Conservation (phyloP, 106 monocot genomes). For the Dioscorea dumetorum region DNA sequence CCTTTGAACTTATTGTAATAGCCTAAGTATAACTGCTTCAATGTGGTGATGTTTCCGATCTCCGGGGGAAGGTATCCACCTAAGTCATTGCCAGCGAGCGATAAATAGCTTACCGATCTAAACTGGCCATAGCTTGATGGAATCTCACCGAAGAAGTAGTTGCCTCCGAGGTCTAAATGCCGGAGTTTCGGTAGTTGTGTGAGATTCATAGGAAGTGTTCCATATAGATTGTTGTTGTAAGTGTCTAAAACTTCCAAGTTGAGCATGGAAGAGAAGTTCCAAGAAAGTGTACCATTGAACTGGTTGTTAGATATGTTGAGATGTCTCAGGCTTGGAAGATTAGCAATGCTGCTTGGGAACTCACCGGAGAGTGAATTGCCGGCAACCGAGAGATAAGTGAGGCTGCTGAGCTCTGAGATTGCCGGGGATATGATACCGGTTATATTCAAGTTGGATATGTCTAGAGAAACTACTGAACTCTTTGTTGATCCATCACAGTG, state of each 20-base stretch:
- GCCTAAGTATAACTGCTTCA: conserved; percentile 72
- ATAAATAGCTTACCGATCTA: conserved; percentile 33
- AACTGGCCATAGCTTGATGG: conserved; percentile 50
- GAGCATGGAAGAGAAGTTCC: conserved; percentile 32
- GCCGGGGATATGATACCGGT: conserved; percentile 38
- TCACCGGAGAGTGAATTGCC: conserved; percentile 42
- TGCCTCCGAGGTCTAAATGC: conserved; percentile 77
- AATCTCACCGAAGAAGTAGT: conserved; percentile 74
- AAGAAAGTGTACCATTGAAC: conserved; percentile 44
- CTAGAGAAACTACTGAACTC: conserved; percentile 27
- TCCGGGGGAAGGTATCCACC: conserved; percentile 40
- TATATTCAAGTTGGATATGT: conserved; percentile 66
- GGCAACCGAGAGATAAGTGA: conserved; percentile 26
- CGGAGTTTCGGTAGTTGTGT: conserved; percentile 29
- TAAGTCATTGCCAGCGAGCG: conserved; percentile 67
- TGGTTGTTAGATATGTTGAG: conserved; percentile 74
- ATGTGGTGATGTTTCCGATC: conserved; percentile 46
- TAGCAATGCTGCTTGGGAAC: conserved; percentile 15
- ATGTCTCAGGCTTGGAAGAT: conserved; percentile 22
- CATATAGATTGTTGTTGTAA: conserved; percentile 75
- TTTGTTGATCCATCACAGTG: conserved; percentile 24
- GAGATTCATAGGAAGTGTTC: conserved; percentile 43
- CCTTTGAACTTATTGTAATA: conserved; percentile 77
- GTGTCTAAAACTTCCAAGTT: conserved; percentile 58
- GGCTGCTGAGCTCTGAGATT: conserved; percentile 20